Percentiles rank a stretch among this genome's conserved stretches.
Evolutionary conservation across 2,329 filamentous ascomycete species (phyloP).

Genomic region (Diaporthe citri): DNA sequence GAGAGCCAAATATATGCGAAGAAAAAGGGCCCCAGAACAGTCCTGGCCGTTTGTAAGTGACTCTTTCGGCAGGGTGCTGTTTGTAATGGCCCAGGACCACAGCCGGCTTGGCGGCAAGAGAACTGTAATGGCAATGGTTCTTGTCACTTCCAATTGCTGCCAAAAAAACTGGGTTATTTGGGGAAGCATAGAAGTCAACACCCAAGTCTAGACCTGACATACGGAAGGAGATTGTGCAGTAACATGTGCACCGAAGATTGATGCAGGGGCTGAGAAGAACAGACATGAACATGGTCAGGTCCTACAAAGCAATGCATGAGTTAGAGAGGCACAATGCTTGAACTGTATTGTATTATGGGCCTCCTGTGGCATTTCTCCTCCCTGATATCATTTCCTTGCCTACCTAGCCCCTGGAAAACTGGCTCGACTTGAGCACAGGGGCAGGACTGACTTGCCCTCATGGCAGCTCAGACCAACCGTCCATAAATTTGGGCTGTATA

Average conservation of each 20-base stretch:
- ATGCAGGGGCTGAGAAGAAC: not conserved
- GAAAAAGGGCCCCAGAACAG: not conserved
- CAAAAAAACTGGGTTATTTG: not conserved
- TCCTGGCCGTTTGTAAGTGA: not conserved
- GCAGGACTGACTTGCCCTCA: not conserved
- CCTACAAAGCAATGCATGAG: not conserved
- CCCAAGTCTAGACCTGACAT: not conserved
- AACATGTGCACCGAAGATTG: not conserved
- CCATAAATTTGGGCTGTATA: not conserved
- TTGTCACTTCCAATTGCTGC: not conserved
- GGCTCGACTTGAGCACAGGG: not conserved
- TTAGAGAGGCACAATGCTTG: not conserved
- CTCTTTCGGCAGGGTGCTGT: constrained; percentile 1
- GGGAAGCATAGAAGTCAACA: not conserved
- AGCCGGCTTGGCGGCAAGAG: not conserved
- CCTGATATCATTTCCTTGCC: not conserved
- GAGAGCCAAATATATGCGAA: not conserved
- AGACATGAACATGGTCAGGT: not conserved
- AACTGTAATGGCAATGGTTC: not conserved
- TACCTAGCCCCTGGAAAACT: no score
- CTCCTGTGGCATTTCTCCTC: not conserved
- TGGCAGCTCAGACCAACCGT: not conserved
- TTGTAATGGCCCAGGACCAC: not conserved
- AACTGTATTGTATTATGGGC: constrained; percentile 6
- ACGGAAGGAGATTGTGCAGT: not conserved